phyloP scores from a whole-genome alignment of 2,329 filamentous ascomycete species.

The Ceratocystis alfenasii region DNA sequence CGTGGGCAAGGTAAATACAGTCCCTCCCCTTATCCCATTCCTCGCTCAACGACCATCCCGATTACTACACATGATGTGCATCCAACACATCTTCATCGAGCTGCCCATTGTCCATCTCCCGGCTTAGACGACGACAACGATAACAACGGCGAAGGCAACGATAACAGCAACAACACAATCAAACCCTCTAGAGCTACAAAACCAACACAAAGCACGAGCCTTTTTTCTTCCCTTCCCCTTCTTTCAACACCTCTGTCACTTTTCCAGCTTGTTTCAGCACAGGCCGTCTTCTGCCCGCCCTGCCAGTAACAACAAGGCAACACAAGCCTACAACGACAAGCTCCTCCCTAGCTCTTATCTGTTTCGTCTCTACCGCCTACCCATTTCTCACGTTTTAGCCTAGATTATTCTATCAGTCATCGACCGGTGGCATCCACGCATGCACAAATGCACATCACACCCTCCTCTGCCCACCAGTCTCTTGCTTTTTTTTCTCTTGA shows the following conservation, averaged over 20 bases:
- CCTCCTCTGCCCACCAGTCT: background rate
- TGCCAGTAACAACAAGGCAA: background rate
- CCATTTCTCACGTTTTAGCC: background rate
- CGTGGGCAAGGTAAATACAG: constrained; percentile 74
- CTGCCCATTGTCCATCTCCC: background rate
- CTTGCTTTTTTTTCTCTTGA: constrained; percentile 18
- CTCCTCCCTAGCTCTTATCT: background rate
- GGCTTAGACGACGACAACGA: background rate
- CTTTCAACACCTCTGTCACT: background rate
- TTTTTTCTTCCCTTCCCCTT: background rate
- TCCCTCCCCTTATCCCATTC: constrained; percentile 19
- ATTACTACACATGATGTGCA: too few relatives aligned
- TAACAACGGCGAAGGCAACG: background rate
- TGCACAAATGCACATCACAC: background rate
- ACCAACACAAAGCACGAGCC: constrained; percentile 18
- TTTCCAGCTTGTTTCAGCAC: constrained; percentile 14
- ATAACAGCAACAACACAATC: background rate
- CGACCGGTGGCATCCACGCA: background rate
- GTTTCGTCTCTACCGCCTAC: background rate
- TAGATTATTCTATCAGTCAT: too few relatives aligned
- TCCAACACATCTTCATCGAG: too few relatives aligned
- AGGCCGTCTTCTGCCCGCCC: constrained; percentile 3
- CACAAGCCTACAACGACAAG: too few relatives aligned
- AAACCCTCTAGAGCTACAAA: constrained; percentile 4
- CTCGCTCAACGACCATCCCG: background rate